Evolutionary conservation across 345 rosid species (phyloP), one percentile per base, ranked within the genome.

Genomic region (Citrus trifoliata): DNA sequence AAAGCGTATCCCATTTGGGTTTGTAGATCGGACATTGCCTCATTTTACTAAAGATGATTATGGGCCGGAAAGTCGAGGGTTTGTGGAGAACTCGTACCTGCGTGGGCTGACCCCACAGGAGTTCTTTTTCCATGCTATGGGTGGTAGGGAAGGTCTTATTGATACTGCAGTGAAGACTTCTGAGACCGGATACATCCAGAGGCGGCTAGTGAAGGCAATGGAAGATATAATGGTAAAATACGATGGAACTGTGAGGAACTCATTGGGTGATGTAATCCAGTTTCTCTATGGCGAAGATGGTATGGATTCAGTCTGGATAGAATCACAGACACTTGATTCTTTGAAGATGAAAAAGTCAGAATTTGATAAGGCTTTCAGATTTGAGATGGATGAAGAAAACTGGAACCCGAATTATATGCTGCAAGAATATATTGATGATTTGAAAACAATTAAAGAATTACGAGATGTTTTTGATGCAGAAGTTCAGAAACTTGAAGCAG

Each of bases 201-300:
- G 99, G 90, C 90, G 99, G 25, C 82, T 95, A 76, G 99, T 95
- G 67, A 95, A 95, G 89, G 99, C 99, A 38, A 95, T 95, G 99
- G 99, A 95, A 84, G 99, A 95, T 85, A 95, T 95, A 79, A 95
- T 95, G 99, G 99, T 95, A 42, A 95, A 95, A 78, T 95, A 95
- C 80, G 99, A 95, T 84, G 99, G 98, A 42, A 95, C 99, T 67
- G 99, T 95, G 53, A 88, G 99, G 87, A 95, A 95, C 77, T 95
- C 98, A 16, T 78, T 95, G 83, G 99, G 99, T 32, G 99, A 95
- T 88, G 97, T 95, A 66, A 95, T 95, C 79, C 99, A 95, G 78
- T 95, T 95, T 88, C 96, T 95, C 55, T 95, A 95, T 71, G 99
- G 99, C 67, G 99, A 95, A 86, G 99, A 95, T 86, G 99, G 99